phyloP scores from a whole-genome alignment of 306 rosid genomes.

The Cotoneaster glaucophyllus region DNA sequence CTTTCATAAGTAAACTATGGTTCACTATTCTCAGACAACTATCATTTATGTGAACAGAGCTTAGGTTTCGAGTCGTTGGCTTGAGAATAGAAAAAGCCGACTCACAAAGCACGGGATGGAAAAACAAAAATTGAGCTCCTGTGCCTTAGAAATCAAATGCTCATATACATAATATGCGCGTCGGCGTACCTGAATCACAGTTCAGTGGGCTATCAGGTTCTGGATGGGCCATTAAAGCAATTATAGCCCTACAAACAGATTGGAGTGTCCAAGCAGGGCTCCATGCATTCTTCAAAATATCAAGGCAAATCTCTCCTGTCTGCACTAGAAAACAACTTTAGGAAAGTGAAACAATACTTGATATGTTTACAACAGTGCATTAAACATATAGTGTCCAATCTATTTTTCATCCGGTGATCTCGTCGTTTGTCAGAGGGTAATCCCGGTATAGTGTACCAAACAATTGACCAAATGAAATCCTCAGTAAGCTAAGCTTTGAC shows the following conservation, averaged over 20 bases:
- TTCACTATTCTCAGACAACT: neutral
- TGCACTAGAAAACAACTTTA: constrained; percentile 15
- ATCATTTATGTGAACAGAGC: too few species aligned
- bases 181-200: constrained; percentile 75
- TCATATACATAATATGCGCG: neutral
- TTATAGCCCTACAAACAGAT: constrained; percentile 97
- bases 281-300: constrained; percentile 97
- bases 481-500: neutral
- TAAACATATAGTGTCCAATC: neutral
- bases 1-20: neutral
- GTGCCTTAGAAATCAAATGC: neutral
- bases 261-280: constrained; percentile 99
- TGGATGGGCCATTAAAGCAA: constrained; percentile 98
- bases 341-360: neutral
- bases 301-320: constrained; percentile 99
- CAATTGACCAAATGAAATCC: neutral
- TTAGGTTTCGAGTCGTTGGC: neutral
- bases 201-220: constrained; percentile 96
- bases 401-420: neutral
- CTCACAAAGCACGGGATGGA: neutral
- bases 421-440: neutral
- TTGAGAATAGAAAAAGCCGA: neutral
- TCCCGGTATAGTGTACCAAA: neutral
- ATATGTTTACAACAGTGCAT: constrained; percentile 9
- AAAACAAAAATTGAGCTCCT: neutral